A percentile compares a stretch with the other conserved stretches of the same genome.
phyloP scores from a whole-genome alignment of 2,329 filamentous ascomycete species.

The Tolypocladium tundrense region DNA sequence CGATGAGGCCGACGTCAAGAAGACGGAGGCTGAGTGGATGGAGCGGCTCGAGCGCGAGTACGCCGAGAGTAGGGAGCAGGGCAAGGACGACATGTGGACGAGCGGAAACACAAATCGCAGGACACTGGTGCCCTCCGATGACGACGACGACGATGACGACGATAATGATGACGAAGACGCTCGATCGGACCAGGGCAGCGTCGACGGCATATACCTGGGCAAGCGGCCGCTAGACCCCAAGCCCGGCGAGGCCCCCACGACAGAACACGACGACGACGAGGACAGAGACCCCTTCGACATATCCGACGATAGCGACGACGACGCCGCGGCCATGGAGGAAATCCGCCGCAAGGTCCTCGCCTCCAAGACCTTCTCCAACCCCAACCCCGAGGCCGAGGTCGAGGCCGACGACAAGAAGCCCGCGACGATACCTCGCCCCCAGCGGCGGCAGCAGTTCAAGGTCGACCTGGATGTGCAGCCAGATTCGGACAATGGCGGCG shows the following conservation, averaged over 20 bases:
- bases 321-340: constrained; percentile 75
- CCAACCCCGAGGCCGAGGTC: constrained; percentile 33
- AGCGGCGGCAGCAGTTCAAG: constrained; percentile 31
- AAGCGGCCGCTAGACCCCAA: constrained; percentile 30
- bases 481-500: constrained; percentile 53
- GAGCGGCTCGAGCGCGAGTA: constrained; percentile 85
- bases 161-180: constrained; percentile 32
- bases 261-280: constrained; percentile 20
- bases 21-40: constrained; percentile 79
- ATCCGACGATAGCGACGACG: constrained; percentile 73
- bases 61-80: constrained; percentile 61
- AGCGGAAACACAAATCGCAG: constrained; percentile 76
- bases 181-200: constrained; percentile 26
- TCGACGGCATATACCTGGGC: constrained; percentile 52
- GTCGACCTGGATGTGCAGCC: constrained; percentile 47
- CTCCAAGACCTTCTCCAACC: constrained; percentile 69
- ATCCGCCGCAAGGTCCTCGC: constrained; percentile 81
- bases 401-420: constrained; percentile 32
- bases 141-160: constrained; percentile 38
- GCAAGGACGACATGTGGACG: constrained; percentile 74
- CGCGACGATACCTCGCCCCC: constrained; percentile 52
- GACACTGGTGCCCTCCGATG: constrained; percentile 35
- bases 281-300: constrained; percentile 61
- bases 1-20: constrained; percentile 74
- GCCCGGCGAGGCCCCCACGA: constrained; percentile 2